A percentile compares a stretch with the other conserved stretches of the same genome.
Conservation (phyloP, 441 rosid genomes). For the Bruguiera hainesii region DNA sequence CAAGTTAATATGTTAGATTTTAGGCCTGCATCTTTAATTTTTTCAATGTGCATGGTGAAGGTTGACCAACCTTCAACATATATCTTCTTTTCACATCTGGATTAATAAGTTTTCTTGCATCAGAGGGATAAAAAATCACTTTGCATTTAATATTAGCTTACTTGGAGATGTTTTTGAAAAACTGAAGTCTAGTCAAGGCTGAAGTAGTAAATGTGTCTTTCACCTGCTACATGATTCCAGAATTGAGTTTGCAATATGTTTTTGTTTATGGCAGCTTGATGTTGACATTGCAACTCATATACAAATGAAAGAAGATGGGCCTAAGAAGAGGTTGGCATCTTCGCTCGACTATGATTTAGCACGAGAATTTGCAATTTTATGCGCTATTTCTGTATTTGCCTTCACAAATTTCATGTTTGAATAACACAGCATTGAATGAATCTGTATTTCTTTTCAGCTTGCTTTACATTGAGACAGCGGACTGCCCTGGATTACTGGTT, state of each 20-base stretch:
- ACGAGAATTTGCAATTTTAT: neutral
- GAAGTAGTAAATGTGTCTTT: no score
- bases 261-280: slow-evolving; percentile 61
- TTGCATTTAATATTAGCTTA: no score
- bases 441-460: slow-evolving; percentile 41
- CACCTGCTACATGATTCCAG: no score
- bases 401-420: no score
- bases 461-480: slow-evolving; percentile 83
- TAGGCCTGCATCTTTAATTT: slow-evolving; percentile 3
- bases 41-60: neutral
- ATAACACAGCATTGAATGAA: neutral
- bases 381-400: no score
- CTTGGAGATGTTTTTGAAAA: no score
- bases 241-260: neutral
- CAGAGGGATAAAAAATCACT: no score
- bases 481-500: slow-evolving; percentile 85
- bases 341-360: slow-evolving; percentile 12
- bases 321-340: slow-evolving; percentile 69
- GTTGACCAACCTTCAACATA: no score
- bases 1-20: slow-evolving; percentile 3
- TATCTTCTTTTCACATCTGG: no score
- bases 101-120: neutral
- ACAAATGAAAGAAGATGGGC: slow-evolving; percentile 72
- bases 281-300: slow-evolving; percentile 80
- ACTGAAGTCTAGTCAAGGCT: no score